Base-by-base conservation (phyloP, 192 early-diverging fungal genomes). In the Glomus cerebriforme region DNA sequence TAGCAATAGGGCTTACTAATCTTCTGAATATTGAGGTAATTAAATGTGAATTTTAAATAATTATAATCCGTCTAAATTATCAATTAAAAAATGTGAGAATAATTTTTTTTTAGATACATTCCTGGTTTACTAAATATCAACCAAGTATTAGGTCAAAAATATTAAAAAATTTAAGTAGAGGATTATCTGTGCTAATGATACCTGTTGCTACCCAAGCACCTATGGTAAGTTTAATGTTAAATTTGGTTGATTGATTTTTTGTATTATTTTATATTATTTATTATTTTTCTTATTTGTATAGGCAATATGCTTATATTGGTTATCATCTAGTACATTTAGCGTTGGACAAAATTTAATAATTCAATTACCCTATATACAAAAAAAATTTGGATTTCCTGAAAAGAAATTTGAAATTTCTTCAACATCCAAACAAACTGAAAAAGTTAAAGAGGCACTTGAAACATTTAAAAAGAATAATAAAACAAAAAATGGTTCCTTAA, bases 1-100 rank as follows among this genome's bases (percentile, higher is more conserved):
- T 94, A 13, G 82, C 90, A 7, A 82, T 93, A 73, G 92, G 91
- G 9, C 79, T 83, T 12, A 79, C 87, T 5, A 91, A 94, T 79
- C 79, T 93, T 24, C 59, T 88, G 1, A 95, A 94, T 81, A 88
- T 93, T 27, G 92, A 95, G 86, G 92, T 92, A 84, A 72, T 60
- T 29, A 34, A 17, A 3, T 5, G 12, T 9, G 19, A 34, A 58
- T n/a, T 2, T 10, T 29, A 15, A 39, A 24, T n/a, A 6, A 17
- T n/a, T n/a, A n/a, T 67, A n/a, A 26, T 49, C 26, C 17, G 7
- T 58, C 37, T 31, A n/a, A 24, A 45, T 37, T 24, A 39, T 72
- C 22, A 49, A 39, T 37, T 32, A 13, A 32, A 13, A 60, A n/a
- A 13, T 54, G 15, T 39, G 5, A 35, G 5, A 1, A 35, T 35